A percentile compares a stretch with the other conserved stretches of the same genome.
phyloP scores from a whole-genome alignment of 345 rosid genomes.

The Zanthoxylum bungeanum region DNA sequence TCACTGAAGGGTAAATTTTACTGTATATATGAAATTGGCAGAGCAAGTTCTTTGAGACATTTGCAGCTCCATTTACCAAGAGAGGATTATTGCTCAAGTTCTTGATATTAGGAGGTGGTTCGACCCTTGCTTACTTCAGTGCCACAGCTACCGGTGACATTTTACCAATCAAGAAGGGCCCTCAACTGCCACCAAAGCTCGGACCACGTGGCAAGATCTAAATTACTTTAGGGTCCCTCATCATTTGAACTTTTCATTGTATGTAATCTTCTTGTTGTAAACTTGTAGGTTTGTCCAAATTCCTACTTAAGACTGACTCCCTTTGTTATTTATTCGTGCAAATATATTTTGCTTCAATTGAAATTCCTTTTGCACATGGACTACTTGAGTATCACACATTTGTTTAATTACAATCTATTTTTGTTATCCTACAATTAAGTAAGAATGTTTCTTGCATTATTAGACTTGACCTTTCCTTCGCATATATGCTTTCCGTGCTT shows the following conservation, averaged over 20 bases:
- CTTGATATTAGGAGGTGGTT: constrained; percentile 84
- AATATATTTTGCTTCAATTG: constrained; percentile 6
- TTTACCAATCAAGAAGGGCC: constrained; percentile 91
- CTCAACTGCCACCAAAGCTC: constrained; percentile 83
- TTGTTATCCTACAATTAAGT: background rate
- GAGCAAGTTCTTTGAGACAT: constrained; percentile 98
- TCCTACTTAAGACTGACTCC: constrained; percentile 7
- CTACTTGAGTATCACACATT: background rate
- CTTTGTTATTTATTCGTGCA: constrained; percentile 14
- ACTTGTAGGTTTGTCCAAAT: constrained; percentile 19
- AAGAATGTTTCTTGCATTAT: no score
- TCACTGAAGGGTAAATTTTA: constrained; percentile 3
- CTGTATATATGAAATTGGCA: constrained; percentile 30
- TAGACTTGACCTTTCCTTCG: no score
- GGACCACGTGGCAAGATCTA: constrained; percentile 93
- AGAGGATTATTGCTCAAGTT: constrained; percentile 94
- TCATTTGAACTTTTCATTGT: constrained; percentile 11
- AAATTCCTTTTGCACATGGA: background rate
- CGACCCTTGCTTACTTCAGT: constrained; percentile 63
- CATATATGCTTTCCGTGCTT: no score
- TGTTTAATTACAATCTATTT: background rate
- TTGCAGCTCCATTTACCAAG: constrained; percentile 92
- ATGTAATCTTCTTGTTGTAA: constrained; percentile 25
- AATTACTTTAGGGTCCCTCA: constrained; percentile 16
- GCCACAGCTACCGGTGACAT: constrained; percentile 65